Percentiles rank a stretch among this genome's conserved stretches.
Evolutionary conservation across 148 eudicot genomes (phyloP).

Genomic region (Mesembryanthemum crystallinum): DNA sequence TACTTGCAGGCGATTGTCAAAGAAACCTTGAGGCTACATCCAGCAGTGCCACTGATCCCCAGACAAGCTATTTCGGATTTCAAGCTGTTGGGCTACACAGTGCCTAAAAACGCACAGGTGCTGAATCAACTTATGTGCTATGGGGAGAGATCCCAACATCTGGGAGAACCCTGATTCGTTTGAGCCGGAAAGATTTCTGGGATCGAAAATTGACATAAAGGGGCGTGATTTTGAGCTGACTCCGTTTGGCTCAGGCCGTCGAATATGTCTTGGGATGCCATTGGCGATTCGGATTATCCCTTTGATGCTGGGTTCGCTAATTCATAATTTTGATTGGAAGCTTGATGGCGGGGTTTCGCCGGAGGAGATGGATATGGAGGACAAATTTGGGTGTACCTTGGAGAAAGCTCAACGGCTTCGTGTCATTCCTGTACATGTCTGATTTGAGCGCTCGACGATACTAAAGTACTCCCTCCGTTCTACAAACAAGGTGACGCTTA

Average conservation of each 20-base stretch:
- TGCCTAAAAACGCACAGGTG: conserved; percentile 4
- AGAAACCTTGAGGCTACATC: not conserved
- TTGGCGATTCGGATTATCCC: not conserved
- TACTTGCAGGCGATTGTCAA: not conserved
- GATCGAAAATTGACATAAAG: conserved; percentile 3
- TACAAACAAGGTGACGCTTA: no score
- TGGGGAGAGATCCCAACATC: not conserved
- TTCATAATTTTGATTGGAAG: conserved; percentile 5
- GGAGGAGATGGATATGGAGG: conserved; percentile 3
- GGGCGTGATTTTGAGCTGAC: not conserved
- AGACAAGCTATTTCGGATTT: not conserved
- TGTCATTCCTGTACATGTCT: not conserved
- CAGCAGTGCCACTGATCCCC: not conserved
- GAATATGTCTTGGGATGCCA: not conserved
- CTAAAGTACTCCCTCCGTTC: no score
- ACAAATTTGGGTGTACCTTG: not conserved
- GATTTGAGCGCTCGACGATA: no score
- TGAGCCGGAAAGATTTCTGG: conserved; percentile 7
- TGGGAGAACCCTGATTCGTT: conserved; percentile 1
- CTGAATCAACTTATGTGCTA: not conserved
- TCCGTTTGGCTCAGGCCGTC: not conserved
- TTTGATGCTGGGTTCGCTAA: not conserved
- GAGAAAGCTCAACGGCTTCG: conserved; percentile 10
- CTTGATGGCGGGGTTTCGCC: not conserved
- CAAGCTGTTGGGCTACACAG: not conserved